Percentiles rank a stretch among this genome's conserved stretches.
Conservation (phyloP, 78 protist genomes). For the Pigoraptor vietnamica region DNA sequence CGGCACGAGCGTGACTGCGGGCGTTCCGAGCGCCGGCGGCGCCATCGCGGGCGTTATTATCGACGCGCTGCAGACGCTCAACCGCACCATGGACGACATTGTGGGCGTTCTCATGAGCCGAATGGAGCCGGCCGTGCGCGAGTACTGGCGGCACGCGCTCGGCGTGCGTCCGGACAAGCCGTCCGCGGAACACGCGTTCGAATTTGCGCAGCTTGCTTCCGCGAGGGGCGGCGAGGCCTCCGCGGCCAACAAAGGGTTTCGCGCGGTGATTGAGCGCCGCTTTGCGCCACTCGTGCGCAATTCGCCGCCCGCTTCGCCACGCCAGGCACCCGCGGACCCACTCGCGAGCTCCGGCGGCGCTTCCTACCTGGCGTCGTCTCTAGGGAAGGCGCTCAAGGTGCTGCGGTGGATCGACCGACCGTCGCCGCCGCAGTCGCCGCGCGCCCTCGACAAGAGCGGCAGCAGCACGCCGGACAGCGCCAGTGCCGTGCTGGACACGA, state of each 20-base stretch:
- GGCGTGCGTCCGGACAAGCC: not conserved
- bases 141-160: not conserved
- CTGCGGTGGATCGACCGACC: not conserved
- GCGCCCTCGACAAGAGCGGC: not conserved
- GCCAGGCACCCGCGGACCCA: not conserved
- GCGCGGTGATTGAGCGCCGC: not conserved
- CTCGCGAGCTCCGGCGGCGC: not conserved
- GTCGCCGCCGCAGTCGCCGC: not conserved
- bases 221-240: not conserved
- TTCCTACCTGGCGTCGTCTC: not conserved
- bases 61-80: not conserved
- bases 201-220: not conserved
- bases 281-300: not conserved
- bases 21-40: not conserved
- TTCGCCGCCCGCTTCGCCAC: not conserved
- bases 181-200: not conserved
- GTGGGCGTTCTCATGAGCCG: not conserved
- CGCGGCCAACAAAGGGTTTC: not conserved
- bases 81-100: not conserved
- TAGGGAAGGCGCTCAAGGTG: not conserved
- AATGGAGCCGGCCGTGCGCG: not conserved
- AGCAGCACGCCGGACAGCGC: not conserved
- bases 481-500: not conserved
- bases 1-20: not conserved
- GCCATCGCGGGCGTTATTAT: not conserved